phyloP scores from a whole-genome alignment of 768 basidiomycete species.

The Rhizopogon rudus region DNA sequence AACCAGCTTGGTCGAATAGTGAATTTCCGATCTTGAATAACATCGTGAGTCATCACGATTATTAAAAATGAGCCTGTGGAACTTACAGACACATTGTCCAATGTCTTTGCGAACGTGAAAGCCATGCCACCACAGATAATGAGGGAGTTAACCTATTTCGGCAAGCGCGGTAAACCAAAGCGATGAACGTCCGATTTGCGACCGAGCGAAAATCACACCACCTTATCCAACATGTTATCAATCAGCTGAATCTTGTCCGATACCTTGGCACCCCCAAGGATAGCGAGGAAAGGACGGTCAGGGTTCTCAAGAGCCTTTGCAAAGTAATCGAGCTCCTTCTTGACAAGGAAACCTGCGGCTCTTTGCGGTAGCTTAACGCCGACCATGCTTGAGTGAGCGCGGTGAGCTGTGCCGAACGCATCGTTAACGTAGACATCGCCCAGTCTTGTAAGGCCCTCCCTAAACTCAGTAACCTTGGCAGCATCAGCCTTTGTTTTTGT shows the following conservation, averaged over 20 bases:
- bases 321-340: conserved; percentile 98
- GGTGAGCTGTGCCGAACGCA: conserved; percentile 97
- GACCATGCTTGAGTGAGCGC: conserved; percentile 98
- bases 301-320: conserved; percentile 95
- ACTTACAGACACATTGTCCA: conserved; percentile 69
- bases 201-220: background rate
- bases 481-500: conserved; percentile 93
- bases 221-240: conserved; percentile 99
- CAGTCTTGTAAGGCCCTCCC: conserved; percentile 81
- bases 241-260: conserved; percentile 99
- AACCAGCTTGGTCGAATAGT: conserved; percentile 85
- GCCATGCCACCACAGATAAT: conserved; percentile 99
- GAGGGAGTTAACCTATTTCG: conserved; percentile 77
- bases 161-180: background rate
- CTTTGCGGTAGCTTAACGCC: conserved; percentile 89
- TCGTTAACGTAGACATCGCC: conserved; percentile 99
- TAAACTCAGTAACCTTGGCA: conserved; percentile 74
- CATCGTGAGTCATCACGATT: background rate
- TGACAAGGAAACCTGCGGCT: conserved; percentile 94
- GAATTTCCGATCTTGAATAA: conserved; percentile 81
- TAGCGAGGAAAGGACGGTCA: conserved; percentile 94
- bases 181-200: background rate
- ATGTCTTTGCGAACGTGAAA: conserved; percentile 97
- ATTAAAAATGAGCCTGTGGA: background rate
- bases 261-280: conserved; percentile 97